Conservation (phyloP, 768 basidiomycete species). For the Tulasnella sp. region DNA sequence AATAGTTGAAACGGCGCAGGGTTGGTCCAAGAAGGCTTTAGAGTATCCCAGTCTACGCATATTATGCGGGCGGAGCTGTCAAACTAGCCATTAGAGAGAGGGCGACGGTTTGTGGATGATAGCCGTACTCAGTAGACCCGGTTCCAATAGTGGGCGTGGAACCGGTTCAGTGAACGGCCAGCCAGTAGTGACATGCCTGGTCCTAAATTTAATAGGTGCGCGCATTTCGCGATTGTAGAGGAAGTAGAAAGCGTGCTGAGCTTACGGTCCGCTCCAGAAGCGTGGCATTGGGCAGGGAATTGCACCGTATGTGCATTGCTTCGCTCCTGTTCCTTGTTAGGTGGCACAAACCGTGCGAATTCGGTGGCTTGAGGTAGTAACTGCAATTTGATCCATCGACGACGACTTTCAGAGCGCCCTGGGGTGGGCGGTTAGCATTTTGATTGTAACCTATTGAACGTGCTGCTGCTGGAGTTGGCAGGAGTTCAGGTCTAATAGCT, state of each 20-base stretch:
- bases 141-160: neutral
- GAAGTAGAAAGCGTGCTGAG: neutral
- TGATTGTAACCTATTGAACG: neutral
- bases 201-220: neutral
- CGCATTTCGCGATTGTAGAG: neutral
- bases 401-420: neutral
- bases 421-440: neutral
- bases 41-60: neutral
- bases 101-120: neutral
- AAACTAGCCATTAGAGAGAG: neutral
- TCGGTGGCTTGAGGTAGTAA: neutral
- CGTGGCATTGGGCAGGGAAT: neutral
- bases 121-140: neutral
- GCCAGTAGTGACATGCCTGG: neutral
- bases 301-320: neutral
- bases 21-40: neutral
- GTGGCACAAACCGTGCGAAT: no score
- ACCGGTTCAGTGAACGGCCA: neutral
- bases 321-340: neutral
- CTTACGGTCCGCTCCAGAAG: neutral
- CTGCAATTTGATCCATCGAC: neutral
- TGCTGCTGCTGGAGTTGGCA: neutral
- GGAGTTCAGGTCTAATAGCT: neutral
- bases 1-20: neutral
- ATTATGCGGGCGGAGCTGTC: neutral